These are phyloP conservation scores for Fusarium sp. DNA, from an alignment of 2,329 filamentous ascomycete genomes.

Conservation along the genomic window DNA sequence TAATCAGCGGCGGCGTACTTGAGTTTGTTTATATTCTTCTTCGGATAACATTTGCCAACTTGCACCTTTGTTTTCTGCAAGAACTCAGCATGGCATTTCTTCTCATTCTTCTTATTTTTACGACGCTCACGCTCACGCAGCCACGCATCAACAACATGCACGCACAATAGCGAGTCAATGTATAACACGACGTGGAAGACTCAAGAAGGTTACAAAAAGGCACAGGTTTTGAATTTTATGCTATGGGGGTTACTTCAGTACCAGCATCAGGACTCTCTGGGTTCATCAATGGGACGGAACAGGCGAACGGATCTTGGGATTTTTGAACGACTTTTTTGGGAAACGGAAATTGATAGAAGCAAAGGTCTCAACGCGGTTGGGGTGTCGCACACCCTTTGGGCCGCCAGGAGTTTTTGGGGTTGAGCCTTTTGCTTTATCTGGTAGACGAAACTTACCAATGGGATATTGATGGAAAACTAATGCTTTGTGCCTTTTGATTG, in stretches of 20 bases:
- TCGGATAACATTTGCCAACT: slow-evolving; percentile 2
- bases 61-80: slow-evolving; percentile 14
- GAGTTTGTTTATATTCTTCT: slow-evolving; percentile 9
- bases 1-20: slow-evolving; percentile 32
- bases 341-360: slow-evolving; percentile 31
- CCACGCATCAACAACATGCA: slow-evolving; percentile 18
- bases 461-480: slow-evolving; percentile 24
- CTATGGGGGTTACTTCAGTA: neutral
- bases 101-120: slow-evolving; percentile 18
- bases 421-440: slow-evolving; percentile 35
- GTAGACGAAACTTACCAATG: slow-evolving; percentile 25
- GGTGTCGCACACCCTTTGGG: slow-evolving; percentile 18
- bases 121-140: slow-evolving; percentile 42
- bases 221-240: neutral
- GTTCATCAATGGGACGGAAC: neutral
- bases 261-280: neutral
- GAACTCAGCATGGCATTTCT: slow-evolving; percentile 7
- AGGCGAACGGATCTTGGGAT: slow-evolving; percentile 19
- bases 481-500: neutral
- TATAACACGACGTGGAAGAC: slow-evolving; percentile 17
- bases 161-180: slow-evolving; percentile 22
- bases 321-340: slow-evolving; percentile 6
- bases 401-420: slow-evolving; percentile 29
- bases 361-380: slow-evolving; percentile 32
- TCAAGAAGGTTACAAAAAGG: slow-evolving; percentile 12